Percentiles rank a stretch among this genome's conserved stretches.
These are phyloP conservation scores for Aspergillus conjunctus DNA, from an alignment of 495 filamentous ascomycete genomes.

Conservation along the genomic window DNA sequence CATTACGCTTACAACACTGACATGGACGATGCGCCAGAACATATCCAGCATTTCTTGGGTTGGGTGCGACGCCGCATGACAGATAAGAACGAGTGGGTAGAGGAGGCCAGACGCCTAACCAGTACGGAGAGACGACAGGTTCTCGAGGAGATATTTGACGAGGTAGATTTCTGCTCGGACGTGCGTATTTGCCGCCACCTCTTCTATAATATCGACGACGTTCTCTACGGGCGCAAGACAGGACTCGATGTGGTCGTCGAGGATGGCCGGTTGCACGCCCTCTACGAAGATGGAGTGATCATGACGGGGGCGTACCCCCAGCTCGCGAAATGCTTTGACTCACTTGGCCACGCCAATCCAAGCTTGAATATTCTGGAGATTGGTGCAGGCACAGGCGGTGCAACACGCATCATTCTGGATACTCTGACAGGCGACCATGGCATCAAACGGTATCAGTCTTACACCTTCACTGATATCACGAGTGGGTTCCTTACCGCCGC, in stretches of 20 bases:
- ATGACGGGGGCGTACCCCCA: neutral
- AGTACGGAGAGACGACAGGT: no score
- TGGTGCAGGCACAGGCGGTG: constrained; percentile 22
- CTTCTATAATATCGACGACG: no score
- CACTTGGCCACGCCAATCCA: constrained; percentile 7
- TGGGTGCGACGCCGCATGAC: no score
- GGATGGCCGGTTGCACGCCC: neutral
- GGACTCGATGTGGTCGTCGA: neutral
- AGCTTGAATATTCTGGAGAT: constrained; percentile 8
- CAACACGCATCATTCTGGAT: neutral
- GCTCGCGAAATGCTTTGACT: neutral
- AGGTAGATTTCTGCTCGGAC: no score
- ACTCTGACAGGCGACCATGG: neutral
- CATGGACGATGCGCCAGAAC: no score
- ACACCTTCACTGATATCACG: constrained; percentile 1
- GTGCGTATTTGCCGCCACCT: no score
- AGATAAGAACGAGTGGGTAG: no score
- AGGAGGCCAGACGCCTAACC: no score
- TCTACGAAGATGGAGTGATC: neutral
- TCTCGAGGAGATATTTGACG: no score
- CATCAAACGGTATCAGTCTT: neutral
- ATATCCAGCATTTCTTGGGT: no score
- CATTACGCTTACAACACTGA: no score
- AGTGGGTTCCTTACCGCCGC: neutral
- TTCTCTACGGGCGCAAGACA: no score